Percentiles rank a stretch among this genome's conserved stretches.
These are phyloP conservation scores for Fraxinus americana DNA, from an alignment of 257 asterid genomes.

Conservation along the genomic window DNA sequence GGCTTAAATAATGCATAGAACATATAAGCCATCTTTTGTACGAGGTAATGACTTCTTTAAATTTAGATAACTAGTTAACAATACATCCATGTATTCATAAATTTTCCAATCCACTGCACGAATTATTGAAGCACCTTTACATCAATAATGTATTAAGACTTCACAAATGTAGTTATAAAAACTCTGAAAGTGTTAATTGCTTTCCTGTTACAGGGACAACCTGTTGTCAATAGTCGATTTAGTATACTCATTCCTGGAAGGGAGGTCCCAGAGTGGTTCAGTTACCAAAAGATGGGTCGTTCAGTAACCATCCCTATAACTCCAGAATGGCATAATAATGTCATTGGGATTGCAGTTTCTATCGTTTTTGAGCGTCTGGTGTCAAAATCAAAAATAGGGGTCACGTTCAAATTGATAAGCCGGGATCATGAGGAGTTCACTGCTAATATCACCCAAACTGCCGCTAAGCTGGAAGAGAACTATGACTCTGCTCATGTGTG, in stretches of 20 bases:
- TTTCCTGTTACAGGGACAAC: conserved; percentile 19
- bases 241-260: conserved; percentile 21
- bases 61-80: too few relatives aligned
- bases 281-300: conserved; percentile 20
- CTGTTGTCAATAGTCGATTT: conserved; percentile 4
- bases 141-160: too few relatives aligned
- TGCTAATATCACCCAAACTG: conserved; percentile 8
- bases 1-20: too few relatives aligned
- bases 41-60: too few relatives aligned
- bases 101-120: too few relatives aligned
- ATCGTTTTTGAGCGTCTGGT: conserved; percentile 10
- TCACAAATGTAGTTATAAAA: not conserved
- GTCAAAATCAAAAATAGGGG: conserved; percentile 15
- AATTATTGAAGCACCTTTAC: too few relatives aligned
- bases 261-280: conserved; percentile 18
- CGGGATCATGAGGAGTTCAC: conserved; percentile 12
- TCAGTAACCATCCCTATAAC: conserved; percentile 18
- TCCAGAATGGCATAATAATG: conserved; percentile 15
- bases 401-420: conserved; percentile 23
- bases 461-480: conserved; percentile 21
- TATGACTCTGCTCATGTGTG: conserved; percentile 9
- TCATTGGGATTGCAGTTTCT: conserved; percentile 20
- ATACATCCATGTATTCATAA: too few relatives aligned
- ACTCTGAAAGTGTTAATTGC: too few relatives aligned
- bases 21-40: too few relatives aligned